Conservation (phyloP, 1,284 basidiomycete species). For the Cutaneotrichosporon mucoides region DNA sequence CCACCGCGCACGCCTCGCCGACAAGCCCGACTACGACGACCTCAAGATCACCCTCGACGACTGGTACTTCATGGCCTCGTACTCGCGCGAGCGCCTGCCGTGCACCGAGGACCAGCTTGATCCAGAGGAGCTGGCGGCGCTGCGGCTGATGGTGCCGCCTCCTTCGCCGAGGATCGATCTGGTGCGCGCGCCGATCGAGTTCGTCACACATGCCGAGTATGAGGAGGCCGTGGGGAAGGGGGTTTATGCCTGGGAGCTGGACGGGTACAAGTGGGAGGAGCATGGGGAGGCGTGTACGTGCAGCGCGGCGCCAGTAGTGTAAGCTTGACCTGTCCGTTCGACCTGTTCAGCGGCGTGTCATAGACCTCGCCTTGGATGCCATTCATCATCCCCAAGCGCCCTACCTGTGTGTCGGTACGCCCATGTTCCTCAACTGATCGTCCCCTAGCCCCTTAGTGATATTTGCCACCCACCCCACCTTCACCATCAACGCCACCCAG, state of each 20-base stretch:
- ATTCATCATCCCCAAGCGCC: too few relatives aligned
- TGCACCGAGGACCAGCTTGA: not conserved
- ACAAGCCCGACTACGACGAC: not conserved
- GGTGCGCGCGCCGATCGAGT: not conserved
- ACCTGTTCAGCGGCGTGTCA: too few relatives aligned
- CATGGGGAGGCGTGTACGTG: not conserved
- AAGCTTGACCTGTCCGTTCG: too few relatives aligned
- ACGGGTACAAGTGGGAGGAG: not conserved
- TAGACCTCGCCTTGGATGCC: too few relatives aligned
- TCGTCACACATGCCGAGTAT: not conserved
- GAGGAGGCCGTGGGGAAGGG: not conserved
- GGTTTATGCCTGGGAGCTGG: not conserved
- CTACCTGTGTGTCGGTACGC: too few relatives aligned
- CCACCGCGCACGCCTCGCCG: not conserved
- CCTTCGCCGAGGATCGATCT: not conserved
- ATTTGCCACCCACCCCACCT: too few relatives aligned
- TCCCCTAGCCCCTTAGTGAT: too few relatives aligned
- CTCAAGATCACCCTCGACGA: not conserved
- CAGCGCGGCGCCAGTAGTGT: not conserved
- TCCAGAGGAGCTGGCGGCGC: not conserved
- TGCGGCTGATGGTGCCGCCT: not conserved
- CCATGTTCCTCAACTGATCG: too few relatives aligned
- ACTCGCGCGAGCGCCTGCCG: not conserved
- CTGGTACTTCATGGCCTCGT: not conserved
- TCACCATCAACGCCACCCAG: too few relatives aligned